These are phyloP conservation scores for Cryptococcus sp. DNA, from an alignment of 1,284 basidiomycete genomes.

Conservation along the genomic window DNA sequence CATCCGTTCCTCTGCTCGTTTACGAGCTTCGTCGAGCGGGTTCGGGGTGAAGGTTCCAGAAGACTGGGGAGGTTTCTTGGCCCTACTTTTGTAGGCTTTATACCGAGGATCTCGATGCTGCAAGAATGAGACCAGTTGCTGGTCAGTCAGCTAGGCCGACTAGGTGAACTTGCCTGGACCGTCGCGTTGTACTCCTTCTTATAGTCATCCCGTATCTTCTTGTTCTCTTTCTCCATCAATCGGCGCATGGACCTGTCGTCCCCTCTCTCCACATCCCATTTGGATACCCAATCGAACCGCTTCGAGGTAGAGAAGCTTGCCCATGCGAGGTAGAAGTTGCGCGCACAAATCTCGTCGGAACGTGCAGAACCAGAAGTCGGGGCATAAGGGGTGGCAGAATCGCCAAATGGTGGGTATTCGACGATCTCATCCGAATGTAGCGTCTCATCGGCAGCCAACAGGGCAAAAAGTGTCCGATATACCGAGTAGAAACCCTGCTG, in stretches of 20 bases:
- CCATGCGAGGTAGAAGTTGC: conserved; percentile 83
- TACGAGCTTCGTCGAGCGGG: conserved; percentile 8
- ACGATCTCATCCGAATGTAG: conserved; percentile 51
- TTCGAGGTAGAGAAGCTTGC: conserved; percentile 81
- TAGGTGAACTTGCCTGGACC: conserved; percentile 59
- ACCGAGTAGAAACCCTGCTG: conserved; percentile 81
- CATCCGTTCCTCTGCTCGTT: conserved; percentile 25
- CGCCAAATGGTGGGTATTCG: conserved; percentile 77
- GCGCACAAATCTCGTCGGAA: conserved; percentile 50
- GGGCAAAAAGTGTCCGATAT: conserved; percentile 80
- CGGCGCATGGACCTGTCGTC: conserved; percentile 79
- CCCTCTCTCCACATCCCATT: conserved; percentile 76
- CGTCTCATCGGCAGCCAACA: conserved; percentile 76
- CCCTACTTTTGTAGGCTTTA: conserved; percentile 60
- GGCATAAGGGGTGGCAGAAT: conserved; percentile 63
- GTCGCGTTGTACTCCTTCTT: conserved; percentile 91
- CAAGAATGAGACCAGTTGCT: conserved; percentile 79
- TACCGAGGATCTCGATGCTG: conserved; percentile 92
- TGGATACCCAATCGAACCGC: conserved; percentile 82
- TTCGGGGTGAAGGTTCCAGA: background rate
- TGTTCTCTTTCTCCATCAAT: conserved; percentile 94
- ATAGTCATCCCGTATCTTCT: conserved; percentile 79
- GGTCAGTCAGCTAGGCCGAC: conserved; percentile 1
- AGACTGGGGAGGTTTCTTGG: conserved; percentile 13
- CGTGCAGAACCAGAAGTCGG: conserved; percentile 50